phyloP scores from a whole-genome alignment of 1,284 basidiomycete species.

The Neotropicomus parvogracilis region DNA sequence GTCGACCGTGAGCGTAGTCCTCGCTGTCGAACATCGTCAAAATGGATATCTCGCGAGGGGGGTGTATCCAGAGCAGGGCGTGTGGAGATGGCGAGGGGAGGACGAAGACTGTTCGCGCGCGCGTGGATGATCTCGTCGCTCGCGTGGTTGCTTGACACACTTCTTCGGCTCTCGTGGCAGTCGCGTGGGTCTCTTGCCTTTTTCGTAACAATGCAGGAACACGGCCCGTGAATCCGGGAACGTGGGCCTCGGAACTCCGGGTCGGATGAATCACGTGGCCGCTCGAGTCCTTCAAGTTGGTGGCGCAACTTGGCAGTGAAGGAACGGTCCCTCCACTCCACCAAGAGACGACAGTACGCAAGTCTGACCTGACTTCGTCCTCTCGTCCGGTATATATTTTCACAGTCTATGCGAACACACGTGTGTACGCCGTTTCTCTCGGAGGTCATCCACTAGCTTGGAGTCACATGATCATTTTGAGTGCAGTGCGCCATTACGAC shows the following conservation, averaged over 20 bases:
- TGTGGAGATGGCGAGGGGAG: constrained; percentile 4
- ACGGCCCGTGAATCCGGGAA: constrained; percentile 21
- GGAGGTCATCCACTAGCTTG: constrained; percentile 1
- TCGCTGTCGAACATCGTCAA: constrained; percentile 32
- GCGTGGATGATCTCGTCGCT: constrained; percentile 35
- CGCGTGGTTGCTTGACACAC: constrained; percentile 36
- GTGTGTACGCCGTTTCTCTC: neutral
- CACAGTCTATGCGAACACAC: no score
- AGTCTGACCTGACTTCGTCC: neutral
- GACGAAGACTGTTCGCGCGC: constrained; percentile 16
- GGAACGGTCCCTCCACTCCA: no score
- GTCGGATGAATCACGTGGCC: no score
- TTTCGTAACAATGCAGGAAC: constrained; percentile 25
- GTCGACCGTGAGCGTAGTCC: constrained; percentile 35
- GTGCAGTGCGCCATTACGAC: neutral
- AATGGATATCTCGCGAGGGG: no score
- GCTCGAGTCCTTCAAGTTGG: no score
- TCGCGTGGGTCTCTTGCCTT: constrained; percentile 30
- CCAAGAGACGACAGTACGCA: no score
- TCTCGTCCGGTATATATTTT: constrained; percentile 5
- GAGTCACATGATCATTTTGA: constrained; percentile 2
- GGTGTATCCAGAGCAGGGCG: neutral
- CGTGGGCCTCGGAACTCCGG: no score
- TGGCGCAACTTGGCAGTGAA: no score
- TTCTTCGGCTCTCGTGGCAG: constrained; percentile 37